Evolutionary conservation across 164 flowering plant species (phyloP).

Genomic region (Berberis vulgaris): DNA sequence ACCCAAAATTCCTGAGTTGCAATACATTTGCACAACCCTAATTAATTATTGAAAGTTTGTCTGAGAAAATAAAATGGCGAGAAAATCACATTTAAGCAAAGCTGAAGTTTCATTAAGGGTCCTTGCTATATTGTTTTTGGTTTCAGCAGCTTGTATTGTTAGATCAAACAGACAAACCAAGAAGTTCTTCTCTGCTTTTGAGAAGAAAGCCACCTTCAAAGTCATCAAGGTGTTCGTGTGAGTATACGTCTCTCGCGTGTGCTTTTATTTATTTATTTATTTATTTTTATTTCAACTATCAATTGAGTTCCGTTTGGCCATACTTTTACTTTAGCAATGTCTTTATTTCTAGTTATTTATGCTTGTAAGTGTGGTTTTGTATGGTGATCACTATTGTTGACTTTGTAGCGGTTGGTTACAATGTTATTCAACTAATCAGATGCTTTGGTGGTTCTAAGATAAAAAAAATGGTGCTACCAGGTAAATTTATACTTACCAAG

Average conservation of each 20-base stretch:
- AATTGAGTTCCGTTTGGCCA: too few species aligned
- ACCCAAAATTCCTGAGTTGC: too few species aligned
- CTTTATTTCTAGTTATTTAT: too few species aligned
- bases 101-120: slow-evolving; percentile 25
- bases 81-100: slow-evolving; percentile 1
- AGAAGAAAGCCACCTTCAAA: slow-evolving; percentile 35
- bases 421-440: slow-evolving; percentile 39
- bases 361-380: not conserved
- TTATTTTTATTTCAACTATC: too few species aligned
- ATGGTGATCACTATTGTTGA: slow-evolving; percentile 38
- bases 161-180: slow-evolving; percentile 41
- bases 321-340: too few species aligned
- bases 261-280: too few species aligned
- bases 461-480: slow-evolving; percentile 27
- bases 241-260: slow-evolving; percentile 2
- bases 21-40: not conserved
- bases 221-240: slow-evolving; percentile 44
- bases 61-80: not conserved
- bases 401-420: slow-evolving; percentile 45
- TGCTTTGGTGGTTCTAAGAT: too few species aligned
- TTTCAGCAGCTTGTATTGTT: slow-evolving; percentile 35
- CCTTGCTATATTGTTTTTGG: slow-evolving; percentile 15
- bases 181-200: slow-evolving; percentile 14
- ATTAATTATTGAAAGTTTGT: not conserved
- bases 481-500: slow-evolving; percentile 15